Base-by-base conservation (phyloP, 805 yeast species). In the Yarrowia sp. region DNA sequence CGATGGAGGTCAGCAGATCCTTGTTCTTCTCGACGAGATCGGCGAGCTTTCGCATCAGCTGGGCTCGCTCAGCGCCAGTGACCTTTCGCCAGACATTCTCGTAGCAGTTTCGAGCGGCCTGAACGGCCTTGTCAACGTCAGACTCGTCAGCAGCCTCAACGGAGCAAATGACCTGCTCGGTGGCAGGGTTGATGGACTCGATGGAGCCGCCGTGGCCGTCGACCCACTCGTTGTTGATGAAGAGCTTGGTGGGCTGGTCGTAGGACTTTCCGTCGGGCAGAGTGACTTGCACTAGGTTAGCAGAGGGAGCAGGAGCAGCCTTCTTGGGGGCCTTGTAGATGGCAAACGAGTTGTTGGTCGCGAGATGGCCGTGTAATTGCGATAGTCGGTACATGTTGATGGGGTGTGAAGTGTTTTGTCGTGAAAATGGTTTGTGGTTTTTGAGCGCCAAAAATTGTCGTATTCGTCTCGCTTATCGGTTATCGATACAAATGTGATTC, bases 81-180 rank as follows among this genome's bases (percentile, higher is more conserved):
- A 82, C 81, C 55, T 80, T 80, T 67, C 91, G 85, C 96, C 97
- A 92, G 63, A 81, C 82, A 53, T 84, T 79, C 58, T 88, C 82
- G 82, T 89, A 91, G 11, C 97, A 97, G 49, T 81, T 82, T 72
- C 85, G 82, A 56, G 98, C 98, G 45, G 97, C 96, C 35, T 86
- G 85, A 42, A 94, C 97, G 16, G 98, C 98, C 70, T 79, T 73
- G 72, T 92, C 93, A 46, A 92, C 89, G 78, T 92, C 97, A 67
- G 85, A 94, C 66, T 81, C 88, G 70, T 85, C 82, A 58, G 93
- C 97, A 76, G 88, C 93, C 77, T 89, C 87, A 65, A 90, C 87
- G 64, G 84, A 84, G 66, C 88, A 82, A 72, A 91, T 85, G 70
- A 81, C 84, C 76, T 89, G 88, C 78, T 90, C 95, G 50, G 93